A percentile compares a stretch with the other conserved stretches of the same genome.
These are phyloP conservation scores for Tolypocladium album DNA, from an alignment of 2,329 filamentous ascomycete species.

Conservation along the genomic window DNA sequence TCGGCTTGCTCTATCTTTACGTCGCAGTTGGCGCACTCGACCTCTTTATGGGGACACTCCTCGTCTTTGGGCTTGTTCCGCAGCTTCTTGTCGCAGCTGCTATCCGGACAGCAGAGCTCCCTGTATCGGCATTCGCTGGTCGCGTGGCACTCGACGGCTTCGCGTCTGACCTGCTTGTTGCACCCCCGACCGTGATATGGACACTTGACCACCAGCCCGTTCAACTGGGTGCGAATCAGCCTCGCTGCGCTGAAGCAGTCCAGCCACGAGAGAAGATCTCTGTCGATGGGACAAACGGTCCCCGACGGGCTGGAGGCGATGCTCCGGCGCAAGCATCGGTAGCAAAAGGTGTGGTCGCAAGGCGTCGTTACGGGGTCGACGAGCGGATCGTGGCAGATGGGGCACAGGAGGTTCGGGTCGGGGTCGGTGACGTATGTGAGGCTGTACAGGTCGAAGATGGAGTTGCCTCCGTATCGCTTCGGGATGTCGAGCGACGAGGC, in stretches of 20 bases:
- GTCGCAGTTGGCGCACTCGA: slow-evolving; percentile 44
- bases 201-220: slow-evolving; percentile 47
- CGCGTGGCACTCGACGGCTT: slow-evolving; percentile 45
- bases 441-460: slow-evolving; percentile 33
- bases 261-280: slow-evolving; percentile 29
- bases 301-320: slow-evolving; percentile 28
- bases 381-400: slow-evolving; percentile 50
- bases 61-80: slow-evolving; percentile 38
- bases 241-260: slow-evolving; percentile 30
- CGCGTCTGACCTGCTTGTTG: slow-evolving; percentile 36
- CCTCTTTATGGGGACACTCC: slow-evolving; percentile 43
- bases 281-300: slow-evolving; percentile 46
- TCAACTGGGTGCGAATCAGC: slow-evolving; percentile 49
- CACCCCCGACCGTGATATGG: slow-evolving; percentile 44
- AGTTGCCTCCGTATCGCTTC: slow-evolving; percentile 23
- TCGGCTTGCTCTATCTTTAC: slow-evolving; percentile 34
- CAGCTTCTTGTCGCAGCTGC: slow-evolving; percentile 39
- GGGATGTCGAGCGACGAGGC: slow-evolving; percentile 27
- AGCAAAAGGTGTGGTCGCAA: slow-evolving; percentile 57
- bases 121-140: slow-evolving; percentile 45
- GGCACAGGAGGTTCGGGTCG: slow-evolving; percentile 39
- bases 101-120: slow-evolving; percentile 43
- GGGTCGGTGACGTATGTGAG: slow-evolving; percentile 31
- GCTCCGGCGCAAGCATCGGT: slow-evolving; percentile 39
- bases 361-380: slow-evolving; percentile 49